Conservation (phyloP, 1,284 basidiomycete species). For the Cryptococcus neoformans region DNA sequence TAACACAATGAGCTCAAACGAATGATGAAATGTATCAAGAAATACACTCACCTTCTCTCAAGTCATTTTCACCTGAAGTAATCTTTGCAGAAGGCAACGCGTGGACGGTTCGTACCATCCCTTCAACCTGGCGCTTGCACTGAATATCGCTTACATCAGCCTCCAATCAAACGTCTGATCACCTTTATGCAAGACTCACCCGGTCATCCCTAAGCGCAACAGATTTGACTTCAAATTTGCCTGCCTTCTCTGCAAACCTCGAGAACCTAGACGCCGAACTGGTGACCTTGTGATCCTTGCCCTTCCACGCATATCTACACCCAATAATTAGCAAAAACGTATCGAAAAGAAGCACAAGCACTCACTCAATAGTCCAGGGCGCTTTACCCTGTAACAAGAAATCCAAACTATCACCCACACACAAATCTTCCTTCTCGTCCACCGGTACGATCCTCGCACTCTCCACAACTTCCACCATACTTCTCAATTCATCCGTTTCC, state of each 20-base stretch:
- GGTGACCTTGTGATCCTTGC: slow-evolving; percentile 69
- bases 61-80: slow-evolving; percentile 80
- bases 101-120: slow-evolving; percentile 73
- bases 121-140: slow-evolving; percentile 77
- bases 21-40: background rate
- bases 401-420: slow-evolving; percentile 84
- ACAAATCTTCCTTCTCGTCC: slow-evolving; percentile 73
- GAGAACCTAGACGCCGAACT: slow-evolving; percentile 77
- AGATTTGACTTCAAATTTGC: slow-evolving; percentile 75
- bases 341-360: slow-evolving; percentile 8
- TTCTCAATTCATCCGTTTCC: slow-evolving; percentile 62
- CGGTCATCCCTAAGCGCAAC: slow-evolving; percentile 88
- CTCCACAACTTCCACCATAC: slow-evolving; percentile 87
- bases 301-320: slow-evolving; percentile 73
- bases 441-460: slow-evolving; percentile 87
- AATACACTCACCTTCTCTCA: slow-evolving; percentile 70
- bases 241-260: slow-evolving; percentile 72
- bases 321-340: background rate
- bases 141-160: slow-evolving; percentile 19
- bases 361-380: slow-evolving; percentile 89
- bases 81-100: slow-evolving; percentile 82
- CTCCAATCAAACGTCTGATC: slow-evolving; percentile 1
- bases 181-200: slow-evolving; percentile 12
- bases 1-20: slow-evolving; percentile 8
- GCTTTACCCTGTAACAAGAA: slow-evolving; percentile 92